These are phyloP conservation scores for Cucurbita ficifolia DNA, from an alignment of 306 rosid species.

Conservation along the genomic window DNA sequence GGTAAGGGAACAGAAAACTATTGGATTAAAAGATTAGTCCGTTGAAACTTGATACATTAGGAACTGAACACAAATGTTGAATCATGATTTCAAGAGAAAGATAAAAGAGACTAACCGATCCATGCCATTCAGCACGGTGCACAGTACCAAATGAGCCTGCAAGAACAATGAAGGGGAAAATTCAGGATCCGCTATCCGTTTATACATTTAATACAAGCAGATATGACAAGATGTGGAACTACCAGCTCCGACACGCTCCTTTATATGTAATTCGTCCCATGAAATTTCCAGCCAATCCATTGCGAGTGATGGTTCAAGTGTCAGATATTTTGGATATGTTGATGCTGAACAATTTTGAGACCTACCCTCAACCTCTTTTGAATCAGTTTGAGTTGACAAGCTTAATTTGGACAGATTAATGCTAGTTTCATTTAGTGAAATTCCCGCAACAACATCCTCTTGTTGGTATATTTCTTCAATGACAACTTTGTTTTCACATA, in stretches of 20 bases:
- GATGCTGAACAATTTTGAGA: slow-evolving; percentile 27
- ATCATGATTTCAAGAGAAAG: neutral
- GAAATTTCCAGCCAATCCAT: slow-evolving; percentile 99
- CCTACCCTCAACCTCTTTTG: slow-evolving; percentile 22
- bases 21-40: neutral
- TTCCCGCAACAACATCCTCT: slow-evolving; percentile 25
- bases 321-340: slow-evolving; percentile 47
- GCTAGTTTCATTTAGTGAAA: slow-evolving; percentile 23
- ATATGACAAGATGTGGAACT: slow-evolving; percentile 14
- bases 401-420: slow-evolving; percentile 19
- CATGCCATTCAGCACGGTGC: slow-evolving; percentile 97
- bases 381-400: slow-evolving; percentile 27
- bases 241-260: slow-evolving; percentile 97
- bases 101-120: slow-evolving; percentile 52
- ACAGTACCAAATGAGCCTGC: slow-evolving; percentile 96
- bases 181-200: neutral
- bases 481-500: slow-evolving; percentile 20
- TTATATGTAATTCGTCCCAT: slow-evolving; percentile 78
- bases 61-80: neutral
- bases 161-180: slow-evolving; percentile 6
- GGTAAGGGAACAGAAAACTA: neutral
- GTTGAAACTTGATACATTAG: neutral
- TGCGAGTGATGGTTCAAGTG: slow-evolving; percentile 89
- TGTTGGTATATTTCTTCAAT: slow-evolving; percentile 24
- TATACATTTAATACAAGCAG: neutral